Evolutionary conservation across 345 rosid species (phyloP).

Genomic region (Gossypium longicalyx): DNA sequence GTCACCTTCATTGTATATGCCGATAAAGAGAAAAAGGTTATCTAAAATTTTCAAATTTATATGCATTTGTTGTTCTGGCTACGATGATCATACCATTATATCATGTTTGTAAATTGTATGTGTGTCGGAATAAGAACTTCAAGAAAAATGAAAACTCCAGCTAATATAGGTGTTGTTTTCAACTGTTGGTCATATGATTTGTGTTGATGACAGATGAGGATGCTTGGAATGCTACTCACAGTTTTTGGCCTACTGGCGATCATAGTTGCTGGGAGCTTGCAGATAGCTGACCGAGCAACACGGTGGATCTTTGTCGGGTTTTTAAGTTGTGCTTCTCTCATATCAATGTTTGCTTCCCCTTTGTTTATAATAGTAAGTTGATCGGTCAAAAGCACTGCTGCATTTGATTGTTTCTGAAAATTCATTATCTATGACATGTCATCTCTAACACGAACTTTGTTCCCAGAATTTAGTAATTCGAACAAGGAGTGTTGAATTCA

Average conservation of each 20-base stretch:
- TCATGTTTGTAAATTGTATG: neutral
- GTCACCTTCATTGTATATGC: constrained; percentile 52
- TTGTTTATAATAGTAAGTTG: constrained; percentile 77
- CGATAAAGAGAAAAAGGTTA: constrained; percentile 60
- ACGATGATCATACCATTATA: neutral
- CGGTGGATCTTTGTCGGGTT: constrained; percentile 57
- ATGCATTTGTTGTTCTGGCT: neutral
- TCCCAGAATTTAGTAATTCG: constrained; percentile 72
- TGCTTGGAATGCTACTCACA: constrained; percentile 51
- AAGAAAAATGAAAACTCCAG: neutral
- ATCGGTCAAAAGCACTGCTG: neutral
- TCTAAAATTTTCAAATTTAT: neutral
- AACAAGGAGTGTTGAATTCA: constrained; percentile 80
- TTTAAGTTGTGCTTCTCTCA: constrained; percentile 62
- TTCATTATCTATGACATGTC: neutral
- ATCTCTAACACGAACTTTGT: neutral
- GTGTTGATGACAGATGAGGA: constrained; percentile 43
- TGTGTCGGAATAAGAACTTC: neutral
- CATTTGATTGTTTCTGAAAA: neutral
- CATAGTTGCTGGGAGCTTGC: constrained; percentile 55
- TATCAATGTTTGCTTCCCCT: constrained; percentile 92
- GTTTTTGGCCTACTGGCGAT: constrained; percentile 44
- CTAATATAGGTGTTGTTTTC: neutral
- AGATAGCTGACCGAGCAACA: constrained; percentile 30
- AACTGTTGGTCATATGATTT: neutral